Evolutionary conservation across 2,329 filamentous ascomycete species (phyloP).

Genomic region (Aspergillus sp.): DNA sequence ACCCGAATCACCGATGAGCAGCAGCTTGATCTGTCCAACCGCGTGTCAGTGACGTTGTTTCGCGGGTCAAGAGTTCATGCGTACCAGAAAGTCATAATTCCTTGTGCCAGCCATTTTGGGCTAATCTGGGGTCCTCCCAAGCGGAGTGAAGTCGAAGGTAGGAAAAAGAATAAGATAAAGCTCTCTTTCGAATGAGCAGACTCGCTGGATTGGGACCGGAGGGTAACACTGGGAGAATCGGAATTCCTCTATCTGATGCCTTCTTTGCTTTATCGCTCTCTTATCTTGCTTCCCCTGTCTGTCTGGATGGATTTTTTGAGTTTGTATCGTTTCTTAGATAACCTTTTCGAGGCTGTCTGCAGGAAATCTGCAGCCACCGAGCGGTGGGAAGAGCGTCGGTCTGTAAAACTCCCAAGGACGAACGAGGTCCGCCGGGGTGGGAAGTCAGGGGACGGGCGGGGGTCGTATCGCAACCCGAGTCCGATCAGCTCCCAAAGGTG

Average conservation of each 20-base stretch:
- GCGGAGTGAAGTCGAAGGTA: background rate
- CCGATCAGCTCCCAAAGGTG: background rate
- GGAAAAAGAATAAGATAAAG: background rate
- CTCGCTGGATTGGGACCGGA: too few relatives aligned
- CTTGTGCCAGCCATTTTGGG: conserved; percentile 83
- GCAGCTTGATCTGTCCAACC: conserved; percentile 77
- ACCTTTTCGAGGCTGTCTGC: background rate
- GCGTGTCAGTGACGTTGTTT: conserved; percentile 15
- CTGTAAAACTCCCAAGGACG: conserved; percentile 1
- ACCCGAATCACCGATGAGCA: conserved; percentile 94
- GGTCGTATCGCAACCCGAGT: background rate
- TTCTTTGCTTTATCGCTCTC: background rate
- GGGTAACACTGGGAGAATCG: too few relatives aligned
- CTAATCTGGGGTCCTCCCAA: background rate
- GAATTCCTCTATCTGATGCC: too few relatives aligned
- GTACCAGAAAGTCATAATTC: conserved; percentile 98
- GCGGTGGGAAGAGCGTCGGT: conserved; percentile 9
- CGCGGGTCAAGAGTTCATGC: conserved; percentile 29
- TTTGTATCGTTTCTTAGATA: too few relatives aligned
- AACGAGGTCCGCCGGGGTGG: background rate
- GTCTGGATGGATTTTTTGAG: too few relatives aligned
- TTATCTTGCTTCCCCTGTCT: background rate
- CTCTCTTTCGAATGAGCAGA: too few relatives aligned
- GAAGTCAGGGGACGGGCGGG: conserved; percentile 8
- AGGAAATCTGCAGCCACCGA: conserved; percentile 15